Percentiles rank a stretch among this genome's conserved stretches.
Evolutionary conservation across 495 filamentous ascomycete species (phyloP).

Genomic region (Lichenothelia convexa): DNA sequence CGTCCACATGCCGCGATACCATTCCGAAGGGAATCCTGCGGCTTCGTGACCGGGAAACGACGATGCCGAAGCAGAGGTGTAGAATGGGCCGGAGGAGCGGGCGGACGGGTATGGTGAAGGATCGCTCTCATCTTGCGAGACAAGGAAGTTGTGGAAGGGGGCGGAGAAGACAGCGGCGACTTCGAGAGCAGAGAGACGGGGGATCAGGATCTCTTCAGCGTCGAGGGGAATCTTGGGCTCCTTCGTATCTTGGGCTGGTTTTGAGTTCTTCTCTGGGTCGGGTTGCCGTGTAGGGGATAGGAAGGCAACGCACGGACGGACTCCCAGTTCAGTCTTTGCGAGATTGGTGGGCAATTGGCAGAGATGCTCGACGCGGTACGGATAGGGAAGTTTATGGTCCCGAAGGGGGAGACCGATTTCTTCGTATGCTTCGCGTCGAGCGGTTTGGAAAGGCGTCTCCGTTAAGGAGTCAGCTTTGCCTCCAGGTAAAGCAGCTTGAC

Average conservation of each 20-base stretch:
- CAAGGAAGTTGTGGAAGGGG: slow-evolving; percentile 57
- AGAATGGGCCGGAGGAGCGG: slow-evolving; percentile 2
- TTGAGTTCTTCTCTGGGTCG: slow-evolving; percentile 9
- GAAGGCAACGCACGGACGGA: slow-evolving; percentile 72
- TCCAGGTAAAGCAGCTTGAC: slow-evolving; percentile 77
- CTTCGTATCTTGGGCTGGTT: slow-evolving; percentile 2
- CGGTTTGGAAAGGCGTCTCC: slow-evolving; percentile 50
- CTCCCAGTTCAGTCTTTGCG: slow-evolving; percentile 62
- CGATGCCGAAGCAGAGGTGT: neutral
- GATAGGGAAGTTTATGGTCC: slow-evolving; percentile 39
- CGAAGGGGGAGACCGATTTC: slow-evolving; percentile 72
- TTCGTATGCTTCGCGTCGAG: slow-evolving; percentile 72
- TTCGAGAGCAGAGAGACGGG: slow-evolving; percentile 62
- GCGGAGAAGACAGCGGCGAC: slow-evolving; percentile 84
- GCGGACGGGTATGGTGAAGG: too few relatives aligned
- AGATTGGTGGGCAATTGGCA: slow-evolving; percentile 66
- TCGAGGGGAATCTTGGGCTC: slow-evolving; percentile 24
- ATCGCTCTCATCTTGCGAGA: slow-evolving; percentile 20
- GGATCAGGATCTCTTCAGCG: slow-evolving; percentile 56
- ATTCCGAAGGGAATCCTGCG: slow-evolving; percentile 30
- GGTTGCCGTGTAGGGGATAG: slow-evolving; percentile 20
- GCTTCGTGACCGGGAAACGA: slow-evolving; percentile 5
- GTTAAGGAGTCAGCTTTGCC: slow-evolving; percentile 34
- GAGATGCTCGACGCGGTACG: slow-evolving; percentile 67
- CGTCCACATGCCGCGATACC: slow-evolving; percentile 46